Conservation (phyloP, 108 stramenopile species). For the Craspedostauros australis region DNA sequence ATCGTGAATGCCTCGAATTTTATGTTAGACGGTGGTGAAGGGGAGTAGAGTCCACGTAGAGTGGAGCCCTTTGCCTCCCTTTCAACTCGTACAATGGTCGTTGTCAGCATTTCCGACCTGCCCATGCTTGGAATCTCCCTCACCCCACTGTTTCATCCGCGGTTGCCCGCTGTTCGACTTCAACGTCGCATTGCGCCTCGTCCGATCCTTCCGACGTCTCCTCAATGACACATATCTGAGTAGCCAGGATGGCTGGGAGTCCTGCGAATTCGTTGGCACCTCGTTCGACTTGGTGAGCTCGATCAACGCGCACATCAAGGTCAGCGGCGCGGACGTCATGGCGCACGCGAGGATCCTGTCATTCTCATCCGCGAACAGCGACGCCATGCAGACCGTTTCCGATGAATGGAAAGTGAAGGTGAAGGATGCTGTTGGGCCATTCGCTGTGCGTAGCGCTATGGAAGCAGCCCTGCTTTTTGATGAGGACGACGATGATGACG, state of each 20-base stretch:
- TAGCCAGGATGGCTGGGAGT: constrained; percentile 60
- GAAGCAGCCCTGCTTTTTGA: constrained; percentile 23
- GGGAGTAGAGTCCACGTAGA: too few relatives aligned
- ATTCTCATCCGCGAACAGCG: constrained; percentile 64
- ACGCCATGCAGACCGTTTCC: constrained; percentile 75
- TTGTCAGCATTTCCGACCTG: too few relatives aligned
- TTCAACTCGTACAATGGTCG: too few relatives aligned
- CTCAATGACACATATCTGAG: too few relatives aligned
- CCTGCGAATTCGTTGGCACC: constrained; percentile 50
- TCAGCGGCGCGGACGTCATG: constrained; percentile 22
- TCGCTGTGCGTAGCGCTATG: constrained; percentile 19
- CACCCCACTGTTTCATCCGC: too few relatives aligned
- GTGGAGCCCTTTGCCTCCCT: too few relatives aligned
- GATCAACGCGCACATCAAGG: constrained; percentile 14
- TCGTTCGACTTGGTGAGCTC: constrained; percentile 47
- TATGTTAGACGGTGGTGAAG: too few relatives aligned
- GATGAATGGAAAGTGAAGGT: constrained; percentile 56
- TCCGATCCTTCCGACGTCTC: too few relatives aligned
- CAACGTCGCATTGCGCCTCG: too few relatives aligned
- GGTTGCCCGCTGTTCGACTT: too few relatives aligned
- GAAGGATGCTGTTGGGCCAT: constrained; percentile 34
- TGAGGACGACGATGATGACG: constrained; percentile 70
- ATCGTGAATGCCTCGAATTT: too few relatives aligned
- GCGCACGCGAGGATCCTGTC: constrained; percentile 64
- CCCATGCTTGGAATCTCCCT: too few relatives aligned